Evolutionary conservation across 192 early-diverging fungal species (phyloP).

Genomic region (Chytriomyces hyalinus): DNA sequence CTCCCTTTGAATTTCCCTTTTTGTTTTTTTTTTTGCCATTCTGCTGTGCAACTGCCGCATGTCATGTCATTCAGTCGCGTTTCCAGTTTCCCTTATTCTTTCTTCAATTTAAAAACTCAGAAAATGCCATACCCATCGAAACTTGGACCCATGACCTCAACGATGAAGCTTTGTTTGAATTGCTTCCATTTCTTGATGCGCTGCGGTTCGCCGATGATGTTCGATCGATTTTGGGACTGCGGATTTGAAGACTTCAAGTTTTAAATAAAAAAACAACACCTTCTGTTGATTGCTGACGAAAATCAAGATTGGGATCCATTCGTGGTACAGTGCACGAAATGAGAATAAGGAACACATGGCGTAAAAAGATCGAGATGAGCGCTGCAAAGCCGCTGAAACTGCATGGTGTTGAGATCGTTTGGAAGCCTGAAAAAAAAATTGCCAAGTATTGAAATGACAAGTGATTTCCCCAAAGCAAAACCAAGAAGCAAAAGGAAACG

Average conservation of each 20-base stretch:
- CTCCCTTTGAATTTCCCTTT: background rate
- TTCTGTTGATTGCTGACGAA: no score
- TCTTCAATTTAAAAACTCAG: slow-evolving; percentile 45
- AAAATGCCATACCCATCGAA: slow-evolving; percentile 89
- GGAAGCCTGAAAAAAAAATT: no score
- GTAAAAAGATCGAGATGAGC: no score
- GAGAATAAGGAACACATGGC: no score
- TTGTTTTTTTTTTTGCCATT: background rate
- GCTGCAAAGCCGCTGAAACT: no score
- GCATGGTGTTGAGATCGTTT: no score
- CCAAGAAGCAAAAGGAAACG: no score
- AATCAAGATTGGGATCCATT: no score
- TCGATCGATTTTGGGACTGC: slow-evolving; percentile 70
- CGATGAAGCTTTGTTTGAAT: slow-evolving; percentile 83
- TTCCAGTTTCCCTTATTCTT: slow-evolving; percentile 3
- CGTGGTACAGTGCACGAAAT: no score
- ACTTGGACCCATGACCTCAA: slow-evolving; percentile 80
- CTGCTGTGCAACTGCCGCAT: background rate
- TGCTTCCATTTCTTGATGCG: slow-evolving; percentile 88
- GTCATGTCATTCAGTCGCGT: background rate
- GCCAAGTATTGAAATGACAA: no score
- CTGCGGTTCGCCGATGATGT: slow-evolving; percentile 87
- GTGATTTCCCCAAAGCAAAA: no score
- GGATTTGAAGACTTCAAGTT: slow-evolving; percentile 39
- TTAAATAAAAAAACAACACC: background rate